phyloP scores from a whole-genome alignment of 1,284 basidiomycete species.

The Earliella scabrosa region DNA sequence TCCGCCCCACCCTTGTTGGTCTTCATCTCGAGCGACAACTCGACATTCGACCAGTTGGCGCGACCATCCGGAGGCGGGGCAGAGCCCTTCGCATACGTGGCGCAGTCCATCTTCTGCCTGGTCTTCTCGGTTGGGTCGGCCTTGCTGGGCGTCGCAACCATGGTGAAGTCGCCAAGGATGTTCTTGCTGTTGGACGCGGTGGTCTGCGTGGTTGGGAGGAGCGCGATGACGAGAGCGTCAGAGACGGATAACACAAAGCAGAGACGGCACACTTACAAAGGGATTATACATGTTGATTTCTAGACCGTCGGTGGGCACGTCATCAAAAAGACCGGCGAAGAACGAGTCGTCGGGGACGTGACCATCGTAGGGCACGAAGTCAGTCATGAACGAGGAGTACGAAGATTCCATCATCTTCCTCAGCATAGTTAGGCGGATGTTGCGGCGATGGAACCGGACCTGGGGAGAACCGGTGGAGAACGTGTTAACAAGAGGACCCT shows the following conservation, averaged over 20 bases:
- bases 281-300: background rate
- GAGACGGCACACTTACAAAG: background rate
- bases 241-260: background rate
- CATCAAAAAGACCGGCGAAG: background rate
- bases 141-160: background rate
- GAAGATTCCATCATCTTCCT: background rate
- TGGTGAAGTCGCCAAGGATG: background rate
- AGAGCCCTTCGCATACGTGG: background rate
- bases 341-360: background rate
- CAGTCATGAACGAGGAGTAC: background rate
- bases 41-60: constrained; percentile 4
- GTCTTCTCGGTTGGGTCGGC: background rate
- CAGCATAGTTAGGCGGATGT: background rate
- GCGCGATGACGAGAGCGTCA: background rate
- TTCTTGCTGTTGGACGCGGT: background rate
- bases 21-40: background rate
- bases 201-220: background rate
- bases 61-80: background rate
- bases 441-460: background rate
- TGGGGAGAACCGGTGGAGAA: background rate
- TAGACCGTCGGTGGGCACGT: background rate
- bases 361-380: background rate
- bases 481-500: background rate
- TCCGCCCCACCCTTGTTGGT: background rate
- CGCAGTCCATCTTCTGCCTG: background rate